Evolutionary conservation across 805 yeast genomes (phyloP).

Genomic region (Candida ulmi): DNA sequence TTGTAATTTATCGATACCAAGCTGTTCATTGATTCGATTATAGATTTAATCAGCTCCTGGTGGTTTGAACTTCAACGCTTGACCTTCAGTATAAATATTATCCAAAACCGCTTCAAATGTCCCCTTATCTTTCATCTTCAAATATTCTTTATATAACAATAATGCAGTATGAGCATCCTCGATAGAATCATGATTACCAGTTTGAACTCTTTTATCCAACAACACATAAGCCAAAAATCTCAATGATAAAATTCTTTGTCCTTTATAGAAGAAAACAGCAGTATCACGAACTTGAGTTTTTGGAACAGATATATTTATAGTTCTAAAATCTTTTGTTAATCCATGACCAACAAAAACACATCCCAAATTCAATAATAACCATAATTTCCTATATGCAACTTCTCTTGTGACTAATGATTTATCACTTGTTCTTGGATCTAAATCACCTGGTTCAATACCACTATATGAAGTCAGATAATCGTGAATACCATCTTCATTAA

Average conservation of each 20-base stretch:
- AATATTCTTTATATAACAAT: slow-evolving; percentile 64
- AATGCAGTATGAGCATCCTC: slow-evolving; percentile 93
- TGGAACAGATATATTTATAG: slow-evolving; percentile 89
- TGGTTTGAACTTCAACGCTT: slow-evolving; percentile 22
- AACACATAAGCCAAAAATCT: slow-evolving; percentile 82
- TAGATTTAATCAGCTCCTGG: slow-evolving; percentile 12
- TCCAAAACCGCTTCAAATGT: slow-evolving; percentile 57
- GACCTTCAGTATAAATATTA: slow-evolving; percentile 66
- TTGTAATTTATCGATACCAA: too few relatives aligned
- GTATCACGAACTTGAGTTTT: slow-evolving; percentile 84
- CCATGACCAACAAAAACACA: slow-evolving; percentile 96
- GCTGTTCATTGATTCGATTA: too few relatives aligned
- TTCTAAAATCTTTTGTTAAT: slow-evolving; percentile 81
- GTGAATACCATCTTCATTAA: slow-evolving; percentile 59
- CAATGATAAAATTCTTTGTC: slow-evolving; percentile 74
- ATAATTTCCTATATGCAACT: slow-evolving; percentile 79
- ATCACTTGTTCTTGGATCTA: slow-evolving; percentile 61
- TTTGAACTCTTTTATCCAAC: slow-evolving; percentile 72
- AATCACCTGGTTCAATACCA: slow-evolving; percentile 91
- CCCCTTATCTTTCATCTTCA: slow-evolving; percentile 53
- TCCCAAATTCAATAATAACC: slow-evolving; percentile 86
- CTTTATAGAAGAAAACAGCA: slow-evolving; percentile 67
- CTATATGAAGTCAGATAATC: slow-evolving; percentile 88
- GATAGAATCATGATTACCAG: slow-evolving; percentile 93
- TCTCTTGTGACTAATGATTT: slow-evolving; percentile 73